Conservation (phyloP, 164 flowering plant genomes). For the Houttuynia cordata region DNA sequence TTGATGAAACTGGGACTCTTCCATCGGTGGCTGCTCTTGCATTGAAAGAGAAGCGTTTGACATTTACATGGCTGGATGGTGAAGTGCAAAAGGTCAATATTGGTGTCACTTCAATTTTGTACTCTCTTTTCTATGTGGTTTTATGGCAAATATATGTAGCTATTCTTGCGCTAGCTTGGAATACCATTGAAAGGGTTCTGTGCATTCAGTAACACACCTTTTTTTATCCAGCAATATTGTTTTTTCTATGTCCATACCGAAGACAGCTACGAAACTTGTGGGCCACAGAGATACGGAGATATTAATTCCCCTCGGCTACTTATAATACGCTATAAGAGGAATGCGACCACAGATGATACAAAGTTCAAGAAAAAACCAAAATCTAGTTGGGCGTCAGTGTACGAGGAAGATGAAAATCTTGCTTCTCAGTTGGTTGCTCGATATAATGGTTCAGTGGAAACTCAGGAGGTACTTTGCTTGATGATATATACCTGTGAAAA, state of each 20-base stretch:
- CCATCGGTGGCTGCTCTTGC: conserved; percentile 35
- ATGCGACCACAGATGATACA: conserved; percentile 29
- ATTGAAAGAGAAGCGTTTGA: conserved; percentile 51
- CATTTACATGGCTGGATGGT: conserved; percentile 95
- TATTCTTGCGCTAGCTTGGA: too few relatives aligned
- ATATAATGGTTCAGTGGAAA: conserved; percentile 65
- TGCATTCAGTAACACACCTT: conserved; percentile 3
- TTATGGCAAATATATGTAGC: neutral
- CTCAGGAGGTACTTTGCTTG: conserved; percentile 36
- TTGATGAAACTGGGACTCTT: conserved; percentile 15
- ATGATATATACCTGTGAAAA: neutral
- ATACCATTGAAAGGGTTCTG: neutral
- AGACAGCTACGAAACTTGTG: conserved; percentile 70
- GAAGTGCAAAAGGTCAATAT: conserved; percentile 65
- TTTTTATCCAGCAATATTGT: conserved; percentile 55
- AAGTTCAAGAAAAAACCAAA: conserved; percentile 32
- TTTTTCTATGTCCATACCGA: conserved; percentile 61
- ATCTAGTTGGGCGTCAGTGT: conserved; percentile 26
- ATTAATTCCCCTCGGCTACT: conserved; percentile 55
- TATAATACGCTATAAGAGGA: conserved; percentile 75
- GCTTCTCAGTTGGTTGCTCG: conserved; percentile 84
- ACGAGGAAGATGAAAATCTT: conserved; percentile 38
- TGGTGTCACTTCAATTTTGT: neutral
- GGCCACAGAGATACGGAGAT: conserved; percentile 50
- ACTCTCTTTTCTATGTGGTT: neutral